These are phyloP conservation scores for Ottelia alismoides DNA, from an alignment of 106 monocot species.

Conservation along the genomic window DNA sequence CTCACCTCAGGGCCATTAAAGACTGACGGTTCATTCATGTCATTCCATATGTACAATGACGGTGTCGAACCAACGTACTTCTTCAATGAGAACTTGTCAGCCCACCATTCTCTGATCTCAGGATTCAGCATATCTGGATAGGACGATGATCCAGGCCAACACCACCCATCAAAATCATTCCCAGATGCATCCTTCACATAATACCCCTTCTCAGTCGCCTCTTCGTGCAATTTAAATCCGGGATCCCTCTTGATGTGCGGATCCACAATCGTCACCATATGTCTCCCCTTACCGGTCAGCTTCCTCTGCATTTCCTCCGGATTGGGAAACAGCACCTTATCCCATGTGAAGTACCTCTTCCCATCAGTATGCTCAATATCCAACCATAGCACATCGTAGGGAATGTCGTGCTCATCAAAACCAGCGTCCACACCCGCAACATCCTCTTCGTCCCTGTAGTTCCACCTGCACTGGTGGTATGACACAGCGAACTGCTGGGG, in stretches of 20 bases:
- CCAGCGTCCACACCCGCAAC: slow-evolving; percentile 70
- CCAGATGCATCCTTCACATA: slow-evolving; percentile 87
- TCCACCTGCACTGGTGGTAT: slow-evolving; percentile 98
- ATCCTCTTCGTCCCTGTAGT: slow-evolving; percentile 95
- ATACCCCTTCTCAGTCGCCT: slow-evolving; percentile 85
- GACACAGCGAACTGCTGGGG: slow-evolving; percentile 82
- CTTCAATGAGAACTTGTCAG: slow-evolving; percentile 70
- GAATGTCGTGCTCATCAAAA: slow-evolving; percentile 96
- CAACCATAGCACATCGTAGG: slow-evolving; percentile 97
- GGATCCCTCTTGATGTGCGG: slow-evolving; percentile 93
- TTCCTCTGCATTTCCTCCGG: slow-evolving; percentile 87
- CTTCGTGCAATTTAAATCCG: slow-evolving; percentile 50
- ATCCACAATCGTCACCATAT: slow-evolving; percentile 94
- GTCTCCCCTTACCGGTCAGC: slow-evolving; percentile 60
- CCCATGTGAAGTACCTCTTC: slow-evolving; percentile 97
- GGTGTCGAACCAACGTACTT: slow-evolving; percentile 90
- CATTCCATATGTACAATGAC: slow-evolving; percentile 90
- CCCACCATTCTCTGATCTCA: slow-evolving; percentile 89
- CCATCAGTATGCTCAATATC: slow-evolving; percentile 96
- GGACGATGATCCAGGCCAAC: slow-evolving; percentile 94
- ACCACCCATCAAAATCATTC: slow-evolving; percentile 95
- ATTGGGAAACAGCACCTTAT: slow-evolving; percentile 62
- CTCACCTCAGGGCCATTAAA: slow-evolving; percentile 99
- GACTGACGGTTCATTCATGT: slow-evolving; percentile 99
- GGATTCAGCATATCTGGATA: slow-evolving; percentile 88